Evolutionary conservation across 139 green algal genomes (phyloP), one percentile per base, ranked within the genome.

Genomic region (Volvox reticuliferus): DNA sequence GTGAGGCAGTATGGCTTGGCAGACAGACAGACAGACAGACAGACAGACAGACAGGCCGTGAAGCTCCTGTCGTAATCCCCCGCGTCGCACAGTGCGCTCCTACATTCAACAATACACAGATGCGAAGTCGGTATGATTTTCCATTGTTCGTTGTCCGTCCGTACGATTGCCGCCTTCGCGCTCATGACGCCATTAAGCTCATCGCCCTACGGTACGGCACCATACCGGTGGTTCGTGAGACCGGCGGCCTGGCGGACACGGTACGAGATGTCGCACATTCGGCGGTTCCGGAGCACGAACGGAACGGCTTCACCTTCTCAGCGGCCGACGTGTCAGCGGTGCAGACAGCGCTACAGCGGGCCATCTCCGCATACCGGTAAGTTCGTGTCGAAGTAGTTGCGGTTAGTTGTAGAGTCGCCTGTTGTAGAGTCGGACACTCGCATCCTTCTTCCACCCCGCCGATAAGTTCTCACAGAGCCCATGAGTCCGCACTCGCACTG

Each of bases 261-360:
- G 96, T 98, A 33, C 82, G 79, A n/a, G 97, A 98, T 86, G 93
- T 97, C 44, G 93, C 95, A 55, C 86, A 93, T 65, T 22, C 28
- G 16, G 19, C 1, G 14, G 78, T 82, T 17, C 87, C 92, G 12
- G 88, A 92, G 73, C 37, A 84, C 20, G 76, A 93, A 55, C 81
- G 91, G 76, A 98, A 98, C 89, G 97, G 97, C 33, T 99, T 96
- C 92, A 94, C 96, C 18, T 99, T 99, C 90, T 61, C 84, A 26
- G 97, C n/a, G 44, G 9, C 44, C 44, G 44, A 55, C 44, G 95
- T 95, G 65, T 81, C 75, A 20, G 93, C 92, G 19, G 81, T 97
- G 67, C 91, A 98, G 88, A n/a, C n/a, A n/a, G n/a, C n/a, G 44
- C 44, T 55, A 9, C 44, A 55, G 5, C 44, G 97, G 18, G 96